Evolutionary conservation across 2,329 filamentous ascomycete species (phyloP).

Genomic region (Talaromyces verruculosus): DNA sequence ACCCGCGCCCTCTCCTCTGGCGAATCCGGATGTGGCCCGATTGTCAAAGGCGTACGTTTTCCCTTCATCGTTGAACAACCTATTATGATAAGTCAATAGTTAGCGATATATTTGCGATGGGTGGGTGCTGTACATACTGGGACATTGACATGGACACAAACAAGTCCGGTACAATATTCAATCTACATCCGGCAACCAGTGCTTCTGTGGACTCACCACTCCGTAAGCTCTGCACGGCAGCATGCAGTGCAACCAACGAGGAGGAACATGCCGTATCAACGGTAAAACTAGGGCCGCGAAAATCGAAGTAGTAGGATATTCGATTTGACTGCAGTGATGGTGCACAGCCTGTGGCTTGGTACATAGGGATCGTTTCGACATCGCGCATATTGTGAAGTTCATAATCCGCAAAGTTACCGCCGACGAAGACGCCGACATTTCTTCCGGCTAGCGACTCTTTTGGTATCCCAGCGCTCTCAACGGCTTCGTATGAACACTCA

Average conservation of each 20-base stretch:
- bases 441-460: slow-evolving; percentile 30
- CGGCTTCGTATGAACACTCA: slow-evolving; percentile 31
- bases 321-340: slow-evolving; percentile 26
- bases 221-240: slow-evolving; percentile 30
- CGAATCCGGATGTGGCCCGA: slow-evolving; percentile 50
- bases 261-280: slow-evolving; percentile 33
- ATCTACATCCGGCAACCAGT: slow-evolving; percentile 24
- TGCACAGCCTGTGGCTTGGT: slow-evolving; percentile 19
- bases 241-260: slow-evolving; percentile 29
- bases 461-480: slow-evolving; percentile 35
- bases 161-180: slow-evolving; percentile 18
- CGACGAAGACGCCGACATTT: slow-evolving; percentile 24
- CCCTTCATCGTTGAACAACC: slow-evolving; percentile 29
- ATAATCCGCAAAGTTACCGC: slow-evolving; percentile 18
- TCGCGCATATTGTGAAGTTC: slow-evolving; percentile 20
- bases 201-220: slow-evolving; percentile 28
- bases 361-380: slow-evolving; percentile 22
- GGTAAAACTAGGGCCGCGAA: slow-evolving; percentile 31
- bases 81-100: neutral
- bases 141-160: slow-evolving; percentile 21
- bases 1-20: slow-evolving; percentile 47
- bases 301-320: slow-evolving; percentile 35
- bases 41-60: slow-evolving; percentile 40
- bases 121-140: slow-evolving; percentile 14
- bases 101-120: neutral